Conservation (phyloP, 768 basidiomycete genomes). For the Infundibulicybe gibba region DNA sequence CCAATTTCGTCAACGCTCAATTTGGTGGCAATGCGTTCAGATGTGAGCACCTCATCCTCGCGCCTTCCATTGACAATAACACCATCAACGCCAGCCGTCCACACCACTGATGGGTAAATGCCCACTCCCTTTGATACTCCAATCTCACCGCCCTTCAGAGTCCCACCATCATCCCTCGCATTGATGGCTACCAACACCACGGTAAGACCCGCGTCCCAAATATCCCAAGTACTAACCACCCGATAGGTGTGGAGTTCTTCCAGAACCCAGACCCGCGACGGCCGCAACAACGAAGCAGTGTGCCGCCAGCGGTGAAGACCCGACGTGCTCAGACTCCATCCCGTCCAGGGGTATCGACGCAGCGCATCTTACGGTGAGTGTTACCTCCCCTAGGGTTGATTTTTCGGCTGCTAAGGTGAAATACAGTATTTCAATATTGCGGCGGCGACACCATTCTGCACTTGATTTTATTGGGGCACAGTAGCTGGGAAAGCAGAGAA, state of each 20-base stretch:
- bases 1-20: conserved; percentile 11
- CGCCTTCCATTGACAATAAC: background rate
- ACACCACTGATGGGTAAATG: conserved; percentile 10
- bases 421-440: background rate
- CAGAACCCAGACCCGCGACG: conserved; percentile 16
- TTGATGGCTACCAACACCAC: conserved; percentile 9
- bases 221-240: background rate
- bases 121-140: background rate
- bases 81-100: conserved; percentile 3
- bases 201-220: conserved; percentile 1
- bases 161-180: conserved; percentile 8
- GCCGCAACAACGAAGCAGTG: conserved; percentile 17
- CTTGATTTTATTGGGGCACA: background rate
- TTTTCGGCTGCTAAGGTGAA: background rate
- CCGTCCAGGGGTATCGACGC: conserved; percentile 17
- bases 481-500: no score
- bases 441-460: background rate
- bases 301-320: conserved; percentile 19
- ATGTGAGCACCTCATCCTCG: conserved; percentile 6
- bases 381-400: background rate
- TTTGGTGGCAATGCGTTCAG: conserved; percentile 13
- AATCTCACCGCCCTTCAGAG: conserved; percentile 1
- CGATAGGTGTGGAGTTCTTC: conserved; percentile 21
- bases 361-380: conserved; percentile 14
- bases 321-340: conserved; percentile 18